These are phyloP conservation scores for Lablab purpureus DNA, from an alignment of 306 rosid species.

Conservation along the genomic window DNA sequence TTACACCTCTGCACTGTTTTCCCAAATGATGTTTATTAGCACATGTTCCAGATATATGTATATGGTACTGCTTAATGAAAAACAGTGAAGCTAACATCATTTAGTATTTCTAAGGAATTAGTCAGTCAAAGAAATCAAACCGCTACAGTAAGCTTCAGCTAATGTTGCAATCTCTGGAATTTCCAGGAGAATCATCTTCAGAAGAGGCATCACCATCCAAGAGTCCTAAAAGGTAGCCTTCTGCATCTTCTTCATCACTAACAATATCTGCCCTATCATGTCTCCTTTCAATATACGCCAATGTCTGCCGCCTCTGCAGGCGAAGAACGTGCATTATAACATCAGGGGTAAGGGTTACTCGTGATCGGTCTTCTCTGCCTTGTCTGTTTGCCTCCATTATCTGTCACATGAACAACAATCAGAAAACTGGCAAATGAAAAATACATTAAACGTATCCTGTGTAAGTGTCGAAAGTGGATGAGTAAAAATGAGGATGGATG, in stretches of 20 bases:
- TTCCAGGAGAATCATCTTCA: constrained; percentile 51
- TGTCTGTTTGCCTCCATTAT: constrained; percentile 59
- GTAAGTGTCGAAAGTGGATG: background rate
- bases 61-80: constrained; percentile 2
- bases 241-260: constrained; percentile 58
- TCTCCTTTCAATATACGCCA: constrained; percentile 56
- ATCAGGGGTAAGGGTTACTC: constrained; percentile 56
- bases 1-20: constrained; percentile 34
- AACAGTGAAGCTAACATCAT: constrained; percentile 24
- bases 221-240: constrained; percentile 40
- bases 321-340: constrained; percentile 62
- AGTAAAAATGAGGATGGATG: background rate
- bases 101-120: constrained; percentile 7
- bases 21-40: constrained; percentile 26
- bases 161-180: constrained; percentile 55
- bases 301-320: constrained; percentile 64
- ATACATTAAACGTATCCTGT: constrained; percentile 13
- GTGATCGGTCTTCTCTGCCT: constrained; percentile 58
- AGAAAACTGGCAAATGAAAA: constrained; percentile 14
- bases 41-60: background rate
- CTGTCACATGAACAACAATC: constrained; percentile 43
- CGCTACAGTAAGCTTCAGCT: constrained; percentile 47
- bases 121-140: constrained; percentile 28
- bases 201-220: constrained; percentile 48
- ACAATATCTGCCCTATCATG: constrained; percentile 50